Conservation (phyloP, 1,284 basidiomycete genomes). For the Volvariella surrecta region DNA sequence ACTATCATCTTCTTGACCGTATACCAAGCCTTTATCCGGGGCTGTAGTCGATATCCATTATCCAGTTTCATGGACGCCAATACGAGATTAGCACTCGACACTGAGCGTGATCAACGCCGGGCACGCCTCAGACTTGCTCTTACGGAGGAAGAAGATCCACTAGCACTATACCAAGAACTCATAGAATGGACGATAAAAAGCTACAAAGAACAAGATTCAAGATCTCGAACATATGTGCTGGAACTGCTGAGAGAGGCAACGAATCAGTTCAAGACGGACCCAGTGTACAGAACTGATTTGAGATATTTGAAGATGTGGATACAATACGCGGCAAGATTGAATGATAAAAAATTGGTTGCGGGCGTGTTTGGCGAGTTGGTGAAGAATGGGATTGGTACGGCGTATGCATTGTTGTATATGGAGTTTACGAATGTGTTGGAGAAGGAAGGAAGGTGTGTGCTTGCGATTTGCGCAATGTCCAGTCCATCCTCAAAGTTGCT, state of each 20-base stretch:
- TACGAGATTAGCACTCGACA: slow-evolving; percentile 3
- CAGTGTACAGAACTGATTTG: slow-evolving; percentile 77
- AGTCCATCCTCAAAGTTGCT: neutral
- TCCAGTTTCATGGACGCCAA: slow-evolving; percentile 14
- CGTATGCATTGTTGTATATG: slow-evolving; percentile 76
- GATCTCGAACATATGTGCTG: slow-evolving; percentile 14
- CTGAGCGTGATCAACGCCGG: slow-evolving; percentile 22
- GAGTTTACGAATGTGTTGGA: slow-evolving; percentile 79
- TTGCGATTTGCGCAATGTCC: neutral
- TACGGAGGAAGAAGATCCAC: slow-evolving; percentile 61
- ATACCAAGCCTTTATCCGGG: slow-evolving; percentile 3
- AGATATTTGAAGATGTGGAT: slow-evolving; percentile 89
- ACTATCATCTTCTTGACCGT: slow-evolving; percentile 1
- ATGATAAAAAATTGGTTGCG: slow-evolving; percentile 20
- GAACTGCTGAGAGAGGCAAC: slow-evolving; percentile 28
- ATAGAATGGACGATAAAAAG: slow-evolving; percentile 62
- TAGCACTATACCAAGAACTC: slow-evolving; percentile 56
- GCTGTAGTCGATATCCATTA: slow-evolving; percentile 3
- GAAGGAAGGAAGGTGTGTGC: slow-evolving; percentile 63
- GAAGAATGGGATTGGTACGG: slow-evolving; percentile 71
- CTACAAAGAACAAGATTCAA: slow-evolving; percentile 33
- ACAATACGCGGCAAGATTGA: slow-evolving; percentile 43
- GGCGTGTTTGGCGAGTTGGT: slow-evolving; percentile 70
- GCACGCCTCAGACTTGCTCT: slow-evolving; percentile 28
- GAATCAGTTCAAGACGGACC: slow-evolving; percentile 71